phyloP scores from a whole-genome alignment of 371 early-diverging fungal species.

The Apophysomyces trapeziformis region DNA sequence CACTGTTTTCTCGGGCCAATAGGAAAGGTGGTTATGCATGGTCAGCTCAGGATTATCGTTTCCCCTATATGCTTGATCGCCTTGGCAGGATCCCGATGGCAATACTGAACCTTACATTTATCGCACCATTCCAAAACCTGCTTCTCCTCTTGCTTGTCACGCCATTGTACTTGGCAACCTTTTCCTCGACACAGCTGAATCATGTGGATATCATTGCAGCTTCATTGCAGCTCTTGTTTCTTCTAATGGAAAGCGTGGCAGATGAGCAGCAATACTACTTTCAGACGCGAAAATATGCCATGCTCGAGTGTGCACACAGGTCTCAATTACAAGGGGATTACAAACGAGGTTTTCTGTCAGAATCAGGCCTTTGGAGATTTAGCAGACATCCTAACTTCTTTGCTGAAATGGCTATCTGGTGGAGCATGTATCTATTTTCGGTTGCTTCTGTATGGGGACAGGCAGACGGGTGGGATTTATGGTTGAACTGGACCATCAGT shows the following conservation, averaged over 20 bases:
- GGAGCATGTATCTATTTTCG: slow-evolving; percentile 66
- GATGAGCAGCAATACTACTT: slow-evolving; percentile 88
- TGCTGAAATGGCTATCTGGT: slow-evolving; percentile 76
- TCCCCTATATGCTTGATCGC: slow-evolving; percentile 55
- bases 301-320: slow-evolving; percentile 33
- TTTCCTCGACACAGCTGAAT: slow-evolving; percentile 22
- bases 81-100: slow-evolving; percentile 63
- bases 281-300: slow-evolving; percentile 67
- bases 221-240: slow-evolving; percentile 45
- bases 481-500: slow-evolving; percentile 60
- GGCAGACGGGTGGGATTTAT: not conserved
- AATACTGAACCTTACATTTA: slow-evolving; percentile 75
- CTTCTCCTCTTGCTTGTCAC: slow-evolving; percentile 65
- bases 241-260: slow-evolving; percentile 69
- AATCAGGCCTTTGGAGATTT: slow-evolving; percentile 72
- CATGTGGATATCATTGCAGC: slow-evolving; percentile 54
- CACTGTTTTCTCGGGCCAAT: slow-evolving; percentile 9
- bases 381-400: slow-evolving; percentile 88
- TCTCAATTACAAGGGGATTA: slow-evolving; percentile 44
- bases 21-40: slow-evolving; percentile 81
- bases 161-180: slow-evolving; percentile 64
- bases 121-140: slow-evolving; percentile 72
- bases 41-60: slow-evolving; percentile 79
- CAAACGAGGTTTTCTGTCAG: slow-evolving; percentile 71
- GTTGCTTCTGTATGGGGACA: slow-evolving; percentile 43